phyloP scores from a whole-genome alignment of 2,329 filamentous ascomycete species.

The Fonsecaea pugnacius region DNA sequence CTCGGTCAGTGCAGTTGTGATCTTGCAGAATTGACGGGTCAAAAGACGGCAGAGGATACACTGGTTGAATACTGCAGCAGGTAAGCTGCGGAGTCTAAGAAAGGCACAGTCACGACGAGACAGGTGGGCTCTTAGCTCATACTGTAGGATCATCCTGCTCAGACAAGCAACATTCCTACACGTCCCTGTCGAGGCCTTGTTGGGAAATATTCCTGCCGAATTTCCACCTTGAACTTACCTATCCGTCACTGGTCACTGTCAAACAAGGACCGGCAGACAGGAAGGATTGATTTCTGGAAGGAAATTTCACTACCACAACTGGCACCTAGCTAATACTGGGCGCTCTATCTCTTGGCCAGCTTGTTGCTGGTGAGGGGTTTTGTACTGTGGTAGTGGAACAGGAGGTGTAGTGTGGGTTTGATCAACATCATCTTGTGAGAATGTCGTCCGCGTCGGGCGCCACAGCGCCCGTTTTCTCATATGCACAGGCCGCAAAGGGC shows the following conservation, averaged over 20 bases:
- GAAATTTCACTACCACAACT: conserved; percentile 39
- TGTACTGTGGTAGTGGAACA: conserved; percentile 28
- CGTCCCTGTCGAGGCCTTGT: not conserved
- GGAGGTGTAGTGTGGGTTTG: conserved; percentile 24
- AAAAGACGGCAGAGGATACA: not conserved
- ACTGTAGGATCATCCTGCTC: not conserved
- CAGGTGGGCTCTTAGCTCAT: not conserved
- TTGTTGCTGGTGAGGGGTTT: conserved; percentile 34
- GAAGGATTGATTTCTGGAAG: not conserved
- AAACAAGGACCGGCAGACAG: not conserved
- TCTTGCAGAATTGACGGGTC: not conserved
- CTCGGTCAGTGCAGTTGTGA: not conserved
- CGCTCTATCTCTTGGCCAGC: conserved; percentile 26
- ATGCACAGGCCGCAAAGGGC: conserved; percentile 93
- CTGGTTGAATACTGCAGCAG: not conserved
- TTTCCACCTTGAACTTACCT: not conserved
- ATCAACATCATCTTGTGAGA: conserved; percentile 14
- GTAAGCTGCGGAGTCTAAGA: conserved; percentile 5
- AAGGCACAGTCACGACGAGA: conserved; percentile 1
- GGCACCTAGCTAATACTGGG: conserved; percentile 22
- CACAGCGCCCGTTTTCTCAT: conserved; percentile 73
- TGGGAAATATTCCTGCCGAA: not conserved
- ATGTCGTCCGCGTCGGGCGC: conserved; percentile 50
- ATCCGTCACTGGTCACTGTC: conserved; percentile 9
- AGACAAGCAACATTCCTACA: not conserved